Evolutionary conservation across 495 filamentous ascomycete genomes (phyloP).

Genomic region (Lophiotrema nucula): DNA sequence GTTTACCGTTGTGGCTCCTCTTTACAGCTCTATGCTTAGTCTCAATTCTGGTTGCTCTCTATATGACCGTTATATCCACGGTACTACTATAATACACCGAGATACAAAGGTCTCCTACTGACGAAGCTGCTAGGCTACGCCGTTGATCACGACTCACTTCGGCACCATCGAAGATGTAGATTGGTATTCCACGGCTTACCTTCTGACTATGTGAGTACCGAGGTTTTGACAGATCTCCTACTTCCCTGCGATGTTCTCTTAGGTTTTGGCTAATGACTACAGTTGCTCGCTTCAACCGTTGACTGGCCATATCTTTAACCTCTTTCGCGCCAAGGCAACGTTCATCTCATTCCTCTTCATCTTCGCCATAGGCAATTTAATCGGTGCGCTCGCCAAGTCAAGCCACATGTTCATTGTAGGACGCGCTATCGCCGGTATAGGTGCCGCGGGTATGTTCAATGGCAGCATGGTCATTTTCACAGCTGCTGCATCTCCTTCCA

Average conservation of each 20-base stretch:
- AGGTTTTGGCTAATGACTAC: too few relatives aligned
- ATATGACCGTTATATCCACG: neutral
- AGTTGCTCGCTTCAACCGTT: conserved; percentile 7
- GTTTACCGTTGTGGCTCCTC: neutral
- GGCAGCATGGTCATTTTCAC: conserved; percentile 78
- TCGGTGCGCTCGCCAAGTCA: conserved; percentile 74
- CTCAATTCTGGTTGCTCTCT: neutral
- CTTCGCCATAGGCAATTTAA: conserved; percentile 77
- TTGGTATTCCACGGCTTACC: conserved; percentile 55
- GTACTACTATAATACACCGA: neutral
- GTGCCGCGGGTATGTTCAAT: conserved; percentile 77
- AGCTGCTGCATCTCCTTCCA: conserved; percentile 65
- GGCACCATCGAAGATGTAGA: conserved; percentile 70
- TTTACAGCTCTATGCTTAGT: neutral
- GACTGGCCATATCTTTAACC: conserved; percentile 6
- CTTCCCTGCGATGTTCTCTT: too few relatives aligned
- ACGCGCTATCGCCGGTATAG: conserved; percentile 78
- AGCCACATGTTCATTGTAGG: conserved; percentile 77
- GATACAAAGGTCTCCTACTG: neutral
- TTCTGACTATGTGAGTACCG: conserved; percentile 3
- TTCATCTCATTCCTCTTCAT: conserved; percentile 68
- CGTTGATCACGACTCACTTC: conserved; percentile 76
- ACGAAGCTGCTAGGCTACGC: conserved; percentile 42
- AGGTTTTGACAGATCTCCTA: too few relatives aligned
- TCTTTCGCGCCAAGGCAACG: conserved; percentile 36